Evolutionary conservation across 2,329 filamentous ascomycete species (phyloP).

Genomic region (Nigrospora osmanthi): DNA sequence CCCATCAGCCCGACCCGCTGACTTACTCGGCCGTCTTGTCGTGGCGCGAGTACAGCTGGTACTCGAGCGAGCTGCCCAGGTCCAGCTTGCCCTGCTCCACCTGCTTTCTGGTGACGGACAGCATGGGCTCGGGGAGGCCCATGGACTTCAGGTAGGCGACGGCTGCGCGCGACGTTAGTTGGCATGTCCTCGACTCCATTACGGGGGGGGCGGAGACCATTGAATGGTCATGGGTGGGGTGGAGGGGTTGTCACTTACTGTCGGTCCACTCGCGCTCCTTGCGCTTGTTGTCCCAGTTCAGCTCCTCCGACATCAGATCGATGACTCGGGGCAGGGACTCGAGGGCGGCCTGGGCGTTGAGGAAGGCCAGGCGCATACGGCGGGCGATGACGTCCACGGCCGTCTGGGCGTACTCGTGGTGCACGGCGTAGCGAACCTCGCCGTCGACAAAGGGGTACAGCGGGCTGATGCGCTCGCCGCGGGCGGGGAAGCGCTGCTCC

Average conservation of each 20-base stretch:
- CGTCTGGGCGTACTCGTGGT: conserved; percentile 87
- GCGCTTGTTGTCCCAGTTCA: conserved; percentile 66
- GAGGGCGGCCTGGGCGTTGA: conserved; percentile 85
- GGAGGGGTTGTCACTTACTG: conserved; percentile 34
- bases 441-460: conserved; percentile 90
- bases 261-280: conserved; percentile 79
- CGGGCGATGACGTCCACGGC: conserved; percentile 83
- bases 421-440: conserved; percentile 80
- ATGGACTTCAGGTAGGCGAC: conserved; percentile 56
- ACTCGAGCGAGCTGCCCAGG: conserved; percentile 48
- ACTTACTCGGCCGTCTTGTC: conserved; percentile 39
- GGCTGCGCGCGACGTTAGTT: conserved; percentile 26
- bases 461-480: conserved; percentile 69
- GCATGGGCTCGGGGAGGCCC: conserved; percentile 55
- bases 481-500: conserved; percentile 70
- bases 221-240: conserved; percentile 1
- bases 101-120: conserved; percentile 48
- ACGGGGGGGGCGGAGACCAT: not conserved
- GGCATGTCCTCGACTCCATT: not conserved
- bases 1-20: not conserved
- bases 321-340: conserved; percentile 80
- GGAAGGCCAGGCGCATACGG: conserved; percentile 76
- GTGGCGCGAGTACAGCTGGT: conserved; percentile 55
- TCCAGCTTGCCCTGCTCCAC: conserved; percentile 54
- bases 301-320: conserved; percentile 80